phyloP scores from a whole-genome alignment of 345 rosid genomes.

The Streptanthus diversifolius region DNA sequence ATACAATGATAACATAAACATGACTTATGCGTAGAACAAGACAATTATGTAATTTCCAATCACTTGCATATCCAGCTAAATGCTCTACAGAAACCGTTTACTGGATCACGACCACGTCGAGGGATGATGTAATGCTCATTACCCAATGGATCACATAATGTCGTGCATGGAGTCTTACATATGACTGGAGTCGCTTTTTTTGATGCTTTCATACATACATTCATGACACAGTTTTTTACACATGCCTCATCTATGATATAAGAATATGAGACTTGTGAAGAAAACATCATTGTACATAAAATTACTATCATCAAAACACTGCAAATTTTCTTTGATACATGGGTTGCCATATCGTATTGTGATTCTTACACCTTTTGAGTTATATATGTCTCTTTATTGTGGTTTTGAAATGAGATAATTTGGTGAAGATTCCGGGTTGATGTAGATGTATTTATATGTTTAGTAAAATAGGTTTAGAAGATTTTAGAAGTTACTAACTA shows the following conservation, averaged over 20 bases:
- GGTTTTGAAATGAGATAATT: too few relatives aligned
- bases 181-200: neutral
- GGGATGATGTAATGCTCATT: neutral
- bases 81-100: neutral
- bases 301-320: neutral
- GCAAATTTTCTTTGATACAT: neutral
- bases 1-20: too few relatives aligned
- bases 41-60: too few relatives aligned
- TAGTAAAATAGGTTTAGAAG: too few relatives aligned
- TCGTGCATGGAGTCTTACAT: neutral
- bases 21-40: too few relatives aligned
- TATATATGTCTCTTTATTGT: too few relatives aligned
- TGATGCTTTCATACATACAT: neutral
- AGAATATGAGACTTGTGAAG: neutral
- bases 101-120: neutral
- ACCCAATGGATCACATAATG: neutral
- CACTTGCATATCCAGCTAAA: neutral
- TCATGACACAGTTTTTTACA: neutral
- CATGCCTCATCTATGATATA: neutral
- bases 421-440: too few relatives aligned
- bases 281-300: neutral
- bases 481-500: too few relatives aligned
- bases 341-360: neutral
- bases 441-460: too few relatives aligned
- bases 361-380: too few relatives aligned